phyloP scores from a whole-genome alignment of 1,284 basidiomycete genomes.

The Ganoderma lucidum region DNA sequence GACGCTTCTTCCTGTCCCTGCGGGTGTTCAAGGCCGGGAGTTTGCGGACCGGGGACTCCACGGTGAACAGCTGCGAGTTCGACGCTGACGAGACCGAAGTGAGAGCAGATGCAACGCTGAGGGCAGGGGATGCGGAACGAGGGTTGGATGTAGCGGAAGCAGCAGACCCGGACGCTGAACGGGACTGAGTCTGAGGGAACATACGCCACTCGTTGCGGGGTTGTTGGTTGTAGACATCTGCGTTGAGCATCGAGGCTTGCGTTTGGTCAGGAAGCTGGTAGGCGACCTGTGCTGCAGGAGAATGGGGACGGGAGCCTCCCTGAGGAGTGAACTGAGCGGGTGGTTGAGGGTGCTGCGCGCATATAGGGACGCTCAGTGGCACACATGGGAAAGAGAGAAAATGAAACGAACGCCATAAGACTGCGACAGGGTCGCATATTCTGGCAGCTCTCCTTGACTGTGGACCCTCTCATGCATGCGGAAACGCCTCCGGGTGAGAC shows the following conservation, averaged over 20 bases:
- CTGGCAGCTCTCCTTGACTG: conserved; percentile 28
- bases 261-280: conserved; percentile 18
- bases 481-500: conserved; percentile 55
- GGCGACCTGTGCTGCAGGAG: conserved; percentile 46
- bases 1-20: conserved; percentile 66
- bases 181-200: conserved; percentile 47
- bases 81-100: conserved; percentile 55
- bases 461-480: conserved; percentile 36
- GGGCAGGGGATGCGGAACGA: conserved; percentile 67
- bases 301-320: conserved; percentile 47
- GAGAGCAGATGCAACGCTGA: conserved; percentile 60
- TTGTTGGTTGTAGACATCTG: conserved; percentile 14
- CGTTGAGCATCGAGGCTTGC: conserved; percentile 9
- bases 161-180: conserved; percentile 50
- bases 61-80: conserved; percentile 34
- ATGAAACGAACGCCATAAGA: conserved; percentile 46
- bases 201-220: conserved; percentile 16
- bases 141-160: conserved; percentile 46
- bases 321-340: conserved; percentile 43
- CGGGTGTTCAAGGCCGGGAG: conserved; percentile 26
- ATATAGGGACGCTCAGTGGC: conserved; percentile 28
- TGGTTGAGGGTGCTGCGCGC: conserved; percentile 30
- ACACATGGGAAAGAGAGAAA: conserved; percentile 13
- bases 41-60: conserved; percentile 36
- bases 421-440: conserved; percentile 31